phyloP scores from a whole-genome alignment of 345 rosid species.

The Cardamine chenopodiifolia region DNA sequence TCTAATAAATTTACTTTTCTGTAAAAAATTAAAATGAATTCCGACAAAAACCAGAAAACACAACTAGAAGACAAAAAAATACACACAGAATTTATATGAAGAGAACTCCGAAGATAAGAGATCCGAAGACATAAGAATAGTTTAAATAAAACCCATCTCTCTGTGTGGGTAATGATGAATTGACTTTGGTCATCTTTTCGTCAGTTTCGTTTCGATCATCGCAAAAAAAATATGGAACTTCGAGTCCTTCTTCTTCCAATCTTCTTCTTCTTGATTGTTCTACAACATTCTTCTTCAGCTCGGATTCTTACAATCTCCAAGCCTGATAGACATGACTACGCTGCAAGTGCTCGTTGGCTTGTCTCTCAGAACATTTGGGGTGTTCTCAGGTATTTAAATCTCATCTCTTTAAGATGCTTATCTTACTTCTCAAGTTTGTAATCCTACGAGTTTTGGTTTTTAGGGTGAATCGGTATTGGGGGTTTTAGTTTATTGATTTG shows the following conservation, averaged over 20 bases:
- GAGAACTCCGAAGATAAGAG: background rate
- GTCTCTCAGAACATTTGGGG: slow-evolving; percentile 85
- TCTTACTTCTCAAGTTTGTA: slow-evolving; percentile 11
- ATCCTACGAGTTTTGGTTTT: background rate
- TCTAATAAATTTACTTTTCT: too few relatives aligned
- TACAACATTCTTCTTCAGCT: slow-evolving; percentile 44
- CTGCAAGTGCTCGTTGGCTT: slow-evolving; percentile 82
- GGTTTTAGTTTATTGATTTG: slow-evolving; percentile 5
- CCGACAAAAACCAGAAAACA: too few relatives aligned
- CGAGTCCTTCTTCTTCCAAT: slow-evolving; percentile 7
- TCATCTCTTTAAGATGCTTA: background rate
- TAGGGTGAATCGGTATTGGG: background rate
- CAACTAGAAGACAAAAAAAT: too few relatives aligned
- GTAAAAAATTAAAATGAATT: too few relatives aligned
- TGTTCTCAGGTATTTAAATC: slow-evolving; percentile 60
- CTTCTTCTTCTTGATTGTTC: slow-evolving; percentile 20
- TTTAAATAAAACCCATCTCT: slow-evolving; percentile 1
- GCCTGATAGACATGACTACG: slow-evolving; percentile 62
- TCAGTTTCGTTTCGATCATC: background rate
- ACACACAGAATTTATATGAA: background rate
- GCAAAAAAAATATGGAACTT: slow-evolving; percentile 26
- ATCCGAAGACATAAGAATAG: slow-evolving; percentile 8
- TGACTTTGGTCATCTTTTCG: background rate
- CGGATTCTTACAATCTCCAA: slow-evolving; percentile 49
- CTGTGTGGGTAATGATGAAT: background rate